Evolutionary conservation across 768 basidiomycete genomes (phyloP), one percentile per base, ranked within the genome.

Genomic region (Amanita jacksonii): DNA sequence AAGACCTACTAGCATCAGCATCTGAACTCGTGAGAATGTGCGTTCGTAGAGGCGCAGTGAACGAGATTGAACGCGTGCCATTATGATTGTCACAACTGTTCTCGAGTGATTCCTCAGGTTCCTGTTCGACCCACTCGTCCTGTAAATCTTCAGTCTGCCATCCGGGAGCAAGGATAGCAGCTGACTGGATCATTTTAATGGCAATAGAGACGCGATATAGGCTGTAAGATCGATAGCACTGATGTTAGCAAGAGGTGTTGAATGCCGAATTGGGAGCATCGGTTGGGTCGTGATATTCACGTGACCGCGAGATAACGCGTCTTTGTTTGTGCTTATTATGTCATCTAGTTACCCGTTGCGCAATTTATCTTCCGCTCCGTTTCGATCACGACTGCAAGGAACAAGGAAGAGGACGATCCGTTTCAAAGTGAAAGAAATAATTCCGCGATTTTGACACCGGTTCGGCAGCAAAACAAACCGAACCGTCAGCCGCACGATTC

Each of bases 81-180:
- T 72, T 64, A 52, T 65, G 61, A 54, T 65, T 49, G 53, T 66
- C 58, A 58, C 63, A 57, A 49, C 58, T 53, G 39, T 63, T 61
- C 49, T 64, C 59, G 36, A 62, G 62, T 38, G 66, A 63, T 3
- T 64, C 65, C 18, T 69, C 67, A 15, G 64, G 55, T 41, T 72
- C 70, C 32, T 72, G 64, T 32, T 90, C 87, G 47, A 86, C 69
- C 91, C 91, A 96, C 67, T 93, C 91, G 52, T 93, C 90, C 47
- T 79, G 81, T 5, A 96, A 76, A 57, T 93, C 91, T 43, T 87
- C 85, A 1, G 88, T 89, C 59, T 86, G 81, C 87, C 87, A 90
- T 38, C 74, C 86, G 16, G 87, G 87, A 15, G 43, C 45, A 33
- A 45, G 27, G 9, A 53, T 46, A 37, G 45, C 35, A 19, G 36